Base-by-base conservation (phyloP, 306 rosid species). In the Potentilla sterilis region DNA sequence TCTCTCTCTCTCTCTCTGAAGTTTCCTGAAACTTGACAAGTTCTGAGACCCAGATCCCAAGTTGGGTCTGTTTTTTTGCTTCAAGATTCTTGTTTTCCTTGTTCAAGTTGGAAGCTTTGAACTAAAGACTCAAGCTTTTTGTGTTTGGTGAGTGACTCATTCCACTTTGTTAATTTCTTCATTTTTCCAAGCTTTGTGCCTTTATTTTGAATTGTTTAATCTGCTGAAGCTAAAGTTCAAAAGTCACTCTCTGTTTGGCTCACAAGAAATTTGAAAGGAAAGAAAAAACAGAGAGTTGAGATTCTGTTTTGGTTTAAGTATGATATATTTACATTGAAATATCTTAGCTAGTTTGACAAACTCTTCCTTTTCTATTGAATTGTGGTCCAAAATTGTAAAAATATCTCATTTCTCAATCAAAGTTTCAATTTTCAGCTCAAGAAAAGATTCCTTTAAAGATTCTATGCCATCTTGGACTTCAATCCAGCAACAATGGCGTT, bases 231-330 rank as follows among this genome's bases (percentile, higher is more conserved):
- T 46, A 62, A 74, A 18, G 24, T 54, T 34, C 13, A 43, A 58
- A 41, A 44, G 69, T 28, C 21, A 4, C 44, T 34, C 44, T 78
- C 70, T 75, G 85, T 57, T 83, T 72, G 74, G 57, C 71, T 67
- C 66, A 28, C 40, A 74, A 77, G 81, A 75, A 72, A 80, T 19
- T 40, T 11, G 7, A 9, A 41, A 12, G 38, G 16, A 13, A 22
- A 5, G 6, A 34, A 68, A n/a, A 19, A 42, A 70, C 58, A 59
- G 51, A 15, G 52, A 3, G 62, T 15, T 68, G 47, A 51, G 15
- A 9, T 13, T 2, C 58, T 32, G 57, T n/a, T n/a, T 71, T 71
- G 64, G 12, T 43, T 19, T 37, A 28, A 52, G 24, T 12, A 7
- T 24, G n/a, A 57, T 55, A 73, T 42, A 57, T 15, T 73, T 58